Evolutionary conservation across 441 rosid species (phyloP).

Genomic region (Pelargonium fulgidum): DNA sequence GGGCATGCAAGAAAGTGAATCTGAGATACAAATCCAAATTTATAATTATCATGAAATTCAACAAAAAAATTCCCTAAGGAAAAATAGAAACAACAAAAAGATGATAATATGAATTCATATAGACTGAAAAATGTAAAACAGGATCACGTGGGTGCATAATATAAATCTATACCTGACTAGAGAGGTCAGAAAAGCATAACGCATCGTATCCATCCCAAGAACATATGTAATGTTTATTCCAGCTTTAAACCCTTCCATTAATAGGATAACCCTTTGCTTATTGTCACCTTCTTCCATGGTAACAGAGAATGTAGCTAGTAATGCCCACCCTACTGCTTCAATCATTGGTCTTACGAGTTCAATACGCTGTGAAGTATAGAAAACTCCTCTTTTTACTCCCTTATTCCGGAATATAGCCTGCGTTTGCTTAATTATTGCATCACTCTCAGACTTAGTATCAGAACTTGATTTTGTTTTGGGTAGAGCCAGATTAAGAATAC

Average conservation of each 20-base stretch:
- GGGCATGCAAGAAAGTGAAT: conserved; percentile 99
- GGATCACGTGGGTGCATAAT: not conserved
- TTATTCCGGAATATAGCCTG: conserved; percentile 87
- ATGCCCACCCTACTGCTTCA: conserved; percentile 99
- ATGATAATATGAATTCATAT: conserved; percentile 8
- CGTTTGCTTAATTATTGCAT: conserved; percentile 83
- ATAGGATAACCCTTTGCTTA: conserved; percentile 80
- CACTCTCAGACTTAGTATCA: conserved; percentile 84
- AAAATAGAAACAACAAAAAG: conserved; percentile 13
- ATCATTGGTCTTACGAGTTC: conserved; percentile 96
- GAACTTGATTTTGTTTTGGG: conserved; percentile 64
- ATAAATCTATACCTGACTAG: conserved; percentile 64
- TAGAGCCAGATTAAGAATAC: conserved; percentile 86
- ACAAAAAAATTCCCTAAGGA: conserved; percentile 6
- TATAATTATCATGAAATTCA: conserved; percentile 23
- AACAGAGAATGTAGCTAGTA: conserved; percentile 97
- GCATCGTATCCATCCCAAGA: conserved; percentile 99
- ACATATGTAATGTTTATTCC: conserved; percentile 84
- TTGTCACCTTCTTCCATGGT: conserved; percentile 99
- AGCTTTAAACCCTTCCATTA: conserved; percentile 99
- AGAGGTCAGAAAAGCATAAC: conserved; percentile 96
- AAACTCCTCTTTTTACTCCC: conserved; percentile 87
- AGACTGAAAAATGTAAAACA: not conserved
- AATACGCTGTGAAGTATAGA: conserved; percentile 65
- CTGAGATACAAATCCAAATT: conserved; percentile 41